These are phyloP conservation scores for Ophiostoma triangulosporum DNA, from an alignment of 2,329 filamentous ascomycete genomes.

Conservation along the genomic window DNA sequence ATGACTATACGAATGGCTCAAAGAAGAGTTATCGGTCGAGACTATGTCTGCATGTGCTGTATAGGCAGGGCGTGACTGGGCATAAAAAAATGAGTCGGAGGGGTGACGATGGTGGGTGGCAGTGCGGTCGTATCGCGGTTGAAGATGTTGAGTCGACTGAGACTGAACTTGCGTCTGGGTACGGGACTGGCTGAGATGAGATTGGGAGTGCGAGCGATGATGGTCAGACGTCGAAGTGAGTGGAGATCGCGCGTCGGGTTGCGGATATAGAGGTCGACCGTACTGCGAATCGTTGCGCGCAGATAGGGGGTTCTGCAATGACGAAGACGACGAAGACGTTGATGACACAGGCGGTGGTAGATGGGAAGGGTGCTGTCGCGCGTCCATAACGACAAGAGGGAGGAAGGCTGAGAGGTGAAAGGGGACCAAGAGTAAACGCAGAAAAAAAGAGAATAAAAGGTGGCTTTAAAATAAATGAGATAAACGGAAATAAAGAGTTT, in stretches of 20 bases:
- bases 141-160: background rate
- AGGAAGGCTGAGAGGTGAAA: background rate
- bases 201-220: constrained; percentile 7
- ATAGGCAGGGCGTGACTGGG: constrained; percentile 23
- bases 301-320: constrained; percentile 19
- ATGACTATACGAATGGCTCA: background rate
- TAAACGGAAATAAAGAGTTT: background rate
- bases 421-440: background rate
- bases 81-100: constrained; percentile 30
- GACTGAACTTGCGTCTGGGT: constrained; percentile 8
- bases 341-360: constrained; percentile 10
- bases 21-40: constrained; percentile 5
- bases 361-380: constrained; percentile 21
- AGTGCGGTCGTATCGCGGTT: background rate
- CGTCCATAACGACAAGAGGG: constrained; percentile 19
- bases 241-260: constrained; percentile 14
- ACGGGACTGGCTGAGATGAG: constrained; percentile 6
- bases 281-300: constrained; percentile 22
- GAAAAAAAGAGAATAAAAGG: background rate
- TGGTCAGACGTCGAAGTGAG: constrained; percentile 16
- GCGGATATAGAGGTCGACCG: constrained; percentile 19
- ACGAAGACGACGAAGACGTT: constrained; percentile 2
- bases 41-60: constrained; percentile 16
- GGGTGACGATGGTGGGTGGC: constrained; percentile 18
- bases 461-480: background rate